These are phyloP conservation scores for Hypoxylon sp. DNA, from an alignment of 2,329 filamentous ascomycete species.

Conservation along the genomic window DNA sequence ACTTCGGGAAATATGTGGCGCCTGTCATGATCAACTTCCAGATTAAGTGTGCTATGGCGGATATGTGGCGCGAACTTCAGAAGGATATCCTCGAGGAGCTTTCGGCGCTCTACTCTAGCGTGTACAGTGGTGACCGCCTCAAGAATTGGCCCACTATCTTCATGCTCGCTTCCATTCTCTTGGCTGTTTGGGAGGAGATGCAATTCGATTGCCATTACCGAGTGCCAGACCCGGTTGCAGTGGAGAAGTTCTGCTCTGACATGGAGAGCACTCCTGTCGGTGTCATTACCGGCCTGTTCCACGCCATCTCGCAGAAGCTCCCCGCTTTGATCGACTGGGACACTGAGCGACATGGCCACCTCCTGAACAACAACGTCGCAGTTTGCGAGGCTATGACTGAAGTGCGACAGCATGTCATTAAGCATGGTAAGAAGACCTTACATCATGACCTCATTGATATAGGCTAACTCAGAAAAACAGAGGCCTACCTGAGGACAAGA, in stretches of 20 bases:
- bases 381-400: constrained; percentile 98
- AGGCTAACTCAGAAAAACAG: constrained; percentile 69
- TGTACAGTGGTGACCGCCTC: constrained; percentile 96
- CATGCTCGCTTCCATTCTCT: constrained; percentile 92
- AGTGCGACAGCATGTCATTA: constrained; percentile 90
- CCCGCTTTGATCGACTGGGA: constrained; percentile 96
- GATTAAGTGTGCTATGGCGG: constrained; percentile 96
- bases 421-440: constrained; percentile 80
- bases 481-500: constrained; percentile 87
- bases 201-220: constrained; percentile 99
- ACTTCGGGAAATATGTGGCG: constrained; percentile 89
- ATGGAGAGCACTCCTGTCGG: constrained; percentile 98
- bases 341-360: constrained; percentile 88
- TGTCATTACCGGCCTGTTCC: constrained; percentile 96
- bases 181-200: constrained; percentile 98
- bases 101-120: constrained; percentile 92
- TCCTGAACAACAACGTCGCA: constrained; percentile 90
- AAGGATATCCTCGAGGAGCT: constrained; percentile 97
- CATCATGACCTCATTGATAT: constrained; percentile 1
- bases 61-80: constrained; percentile 98
- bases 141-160: constrained; percentile 99
- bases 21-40: constrained; percentile 99
- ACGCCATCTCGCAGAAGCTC: constrained; percentile 97
- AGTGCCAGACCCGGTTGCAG: constrained; percentile 84
- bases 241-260: constrained; percentile 94